These are phyloP conservation scores for Arabidopsis arenosa DNA, from an alignment of 345 rosid species.

Conservation along the genomic window DNA sequence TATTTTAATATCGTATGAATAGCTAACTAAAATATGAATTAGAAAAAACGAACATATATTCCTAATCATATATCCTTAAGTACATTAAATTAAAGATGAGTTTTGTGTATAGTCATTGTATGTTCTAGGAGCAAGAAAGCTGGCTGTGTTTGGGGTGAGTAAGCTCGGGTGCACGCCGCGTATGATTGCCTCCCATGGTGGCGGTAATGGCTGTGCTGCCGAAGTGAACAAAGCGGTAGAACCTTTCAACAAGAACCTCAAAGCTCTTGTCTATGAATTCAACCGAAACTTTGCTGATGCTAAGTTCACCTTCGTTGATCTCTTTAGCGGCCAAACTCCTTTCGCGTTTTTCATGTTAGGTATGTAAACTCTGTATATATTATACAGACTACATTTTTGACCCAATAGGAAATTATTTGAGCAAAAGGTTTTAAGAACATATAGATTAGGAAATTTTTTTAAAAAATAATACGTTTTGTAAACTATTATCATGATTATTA, in stretches of 20 bases:
- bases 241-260: constrained; percentile 46
- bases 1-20: neutral
- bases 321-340: constrained; percentile 19
- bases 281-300: constrained; percentile 40
- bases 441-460: no score
- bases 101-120: constrained; percentile 34
- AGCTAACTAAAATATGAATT: neutral
- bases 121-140: constrained; percentile 45
- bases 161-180: constrained; percentile 52
- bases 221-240: constrained; percentile 38
- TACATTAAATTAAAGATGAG: neutral
- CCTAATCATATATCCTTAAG: neutral
- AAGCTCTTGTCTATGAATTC: constrained; percentile 41
- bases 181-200: constrained; percentile 31
- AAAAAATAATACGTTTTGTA: no score
- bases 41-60: neutral
- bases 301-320: constrained; percentile 46
- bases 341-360: constrained; percentile 35
- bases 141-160: constrained; percentile 50
- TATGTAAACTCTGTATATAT: neutral
- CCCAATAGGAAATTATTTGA: neutral
- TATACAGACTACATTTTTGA: neutral
- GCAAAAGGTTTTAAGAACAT: neutral
- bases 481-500: no score
- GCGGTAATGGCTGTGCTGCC: constrained; percentile 41